A percentile compares a stretch with the other conserved stretches of the same genome.
These are phyloP conservation scores for Rhizopus arrhizus DNA, from an alignment of 371 early-diverging fungal species.

Conservation along the genomic window DNA sequence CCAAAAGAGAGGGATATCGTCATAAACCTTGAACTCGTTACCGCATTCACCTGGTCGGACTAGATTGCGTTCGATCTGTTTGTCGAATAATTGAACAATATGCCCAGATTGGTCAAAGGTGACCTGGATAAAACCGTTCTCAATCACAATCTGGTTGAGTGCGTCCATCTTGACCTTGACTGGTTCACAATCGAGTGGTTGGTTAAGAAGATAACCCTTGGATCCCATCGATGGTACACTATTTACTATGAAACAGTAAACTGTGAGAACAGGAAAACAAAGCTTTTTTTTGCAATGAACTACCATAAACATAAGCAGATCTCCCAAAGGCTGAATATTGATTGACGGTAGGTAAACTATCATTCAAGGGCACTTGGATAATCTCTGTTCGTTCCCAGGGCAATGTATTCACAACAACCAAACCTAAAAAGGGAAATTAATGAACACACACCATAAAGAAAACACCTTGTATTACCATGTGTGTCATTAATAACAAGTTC, in stretches of 20 bases:
- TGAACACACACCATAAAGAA: not conserved
- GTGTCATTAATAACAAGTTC: conserved; percentile 18
- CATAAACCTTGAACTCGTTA: conserved; percentile 78
- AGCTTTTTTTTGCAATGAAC: not conserved
- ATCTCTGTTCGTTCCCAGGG: conserved; percentile 78
- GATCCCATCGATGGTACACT: conserved; percentile 15
- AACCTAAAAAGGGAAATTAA: conserved; percentile 13
- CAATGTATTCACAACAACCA: conserved; percentile 79
- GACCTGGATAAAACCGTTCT: conserved; percentile 68
- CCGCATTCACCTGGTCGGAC: conserved; percentile 66
- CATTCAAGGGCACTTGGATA: conserved; percentile 66
- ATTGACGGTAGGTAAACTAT: conserved; percentile 39
- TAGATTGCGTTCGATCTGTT: conserved; percentile 69
- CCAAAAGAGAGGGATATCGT: conserved; percentile 67
- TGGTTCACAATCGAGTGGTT: conserved; percentile 18
- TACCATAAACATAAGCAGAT: conserved; percentile 53
- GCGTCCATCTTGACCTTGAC: conserved; percentile 42
- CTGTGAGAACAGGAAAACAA: too few species aligned
- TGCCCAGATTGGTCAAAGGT: conserved; percentile 74
- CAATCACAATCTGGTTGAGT: conserved; percentile 58
- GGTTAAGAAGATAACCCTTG: conserved; percentile 14
- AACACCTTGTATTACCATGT: conserved; percentile 11
- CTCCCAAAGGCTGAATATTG: conserved; percentile 61
- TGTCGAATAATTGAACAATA: conserved; percentile 68
- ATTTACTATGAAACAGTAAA: conserved; percentile 6